A percentile compares a stretch with the other conserved stretches of the same genome.
These are phyloP conservation scores for Extremus antarcticus DNA, from an alignment of 495 filamentous ascomycete genomes.

Conservation along the genomic window DNA sequence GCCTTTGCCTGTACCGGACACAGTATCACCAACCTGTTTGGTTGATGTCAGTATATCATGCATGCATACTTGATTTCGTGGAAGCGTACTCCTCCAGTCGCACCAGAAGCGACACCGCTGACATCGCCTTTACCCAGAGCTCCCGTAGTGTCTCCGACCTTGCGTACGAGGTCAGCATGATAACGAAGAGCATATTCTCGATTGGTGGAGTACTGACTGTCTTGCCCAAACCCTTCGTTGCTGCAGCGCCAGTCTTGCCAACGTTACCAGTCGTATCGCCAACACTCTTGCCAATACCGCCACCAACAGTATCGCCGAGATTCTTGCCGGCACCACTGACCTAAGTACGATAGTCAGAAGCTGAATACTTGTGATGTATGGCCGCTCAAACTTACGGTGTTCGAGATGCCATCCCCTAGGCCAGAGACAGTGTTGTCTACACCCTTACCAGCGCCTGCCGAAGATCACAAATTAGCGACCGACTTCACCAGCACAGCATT, in stretches of 20 bases:
- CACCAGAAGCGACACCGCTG: constrained; percentile 14
- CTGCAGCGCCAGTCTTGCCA: constrained; percentile 11
- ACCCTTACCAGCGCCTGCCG: constrained; percentile 10
- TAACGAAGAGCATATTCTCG: background rate
- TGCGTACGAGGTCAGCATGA: background rate
- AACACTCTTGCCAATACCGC: constrained; percentile 4
- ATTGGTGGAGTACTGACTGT: constrained; percentile 4
- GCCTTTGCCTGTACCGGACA: constrained; percentile 5
- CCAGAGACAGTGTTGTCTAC: constrained; percentile 14
- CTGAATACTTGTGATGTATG: too few relatives aligned
- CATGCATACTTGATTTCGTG: background rate
- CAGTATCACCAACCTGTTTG: constrained; percentile 3
- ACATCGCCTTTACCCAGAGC: constrained; percentile 20
- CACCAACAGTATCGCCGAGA: constrained; percentile 16
- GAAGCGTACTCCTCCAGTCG: constrained; percentile 13
- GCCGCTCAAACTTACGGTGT: background rate
- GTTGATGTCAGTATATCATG: background rate
- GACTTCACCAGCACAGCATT: too few relatives aligned
- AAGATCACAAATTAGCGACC: too few relatives aligned
- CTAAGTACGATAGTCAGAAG: background rate
- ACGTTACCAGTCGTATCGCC: constrained; percentile 6
- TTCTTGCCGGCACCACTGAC: constrained; percentile 18
- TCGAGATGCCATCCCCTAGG: constrained; percentile 10
- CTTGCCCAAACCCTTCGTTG: constrained; percentile 14
- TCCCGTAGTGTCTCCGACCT: constrained; percentile 15